phyloP scores from a whole-genome alignment of 2,329 filamentous ascomycete genomes.

The Apiospora kogelbergensis region DNA sequence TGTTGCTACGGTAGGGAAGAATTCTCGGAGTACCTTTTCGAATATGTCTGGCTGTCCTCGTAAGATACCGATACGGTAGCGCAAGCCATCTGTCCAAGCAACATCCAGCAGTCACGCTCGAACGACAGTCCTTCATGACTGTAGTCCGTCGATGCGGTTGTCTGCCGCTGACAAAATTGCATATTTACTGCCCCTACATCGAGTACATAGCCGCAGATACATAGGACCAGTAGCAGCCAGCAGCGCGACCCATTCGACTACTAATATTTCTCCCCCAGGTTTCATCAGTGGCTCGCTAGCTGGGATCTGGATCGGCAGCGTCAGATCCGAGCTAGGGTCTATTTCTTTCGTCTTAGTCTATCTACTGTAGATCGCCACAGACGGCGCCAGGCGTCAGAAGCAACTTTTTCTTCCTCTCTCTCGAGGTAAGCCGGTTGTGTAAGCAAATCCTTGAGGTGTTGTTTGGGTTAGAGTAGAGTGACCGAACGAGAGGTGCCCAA shows the following conservation, averaged over 20 bases:
- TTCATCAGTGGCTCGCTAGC: slow-evolving; percentile 1
- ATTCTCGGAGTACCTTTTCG: too few relatives aligned
- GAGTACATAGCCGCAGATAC: too few relatives aligned
- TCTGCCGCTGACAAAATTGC: not conserved
- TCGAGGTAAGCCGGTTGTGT: too few relatives aligned
- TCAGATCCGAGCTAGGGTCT: slow-evolving; percentile 1
- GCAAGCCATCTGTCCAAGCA: not conserved
- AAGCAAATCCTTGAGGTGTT: not conserved
- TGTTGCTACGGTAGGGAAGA: not conserved
- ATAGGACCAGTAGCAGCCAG: not conserved
- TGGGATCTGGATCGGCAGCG: not conserved
- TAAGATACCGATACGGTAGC: not conserved
- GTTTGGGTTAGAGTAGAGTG: not conserved
- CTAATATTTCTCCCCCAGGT: not conserved
- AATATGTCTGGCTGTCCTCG: not conserved
- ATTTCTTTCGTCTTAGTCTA: not conserved
- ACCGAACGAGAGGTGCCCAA: not conserved
- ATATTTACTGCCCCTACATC: not conserved
- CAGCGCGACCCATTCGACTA: not conserved
- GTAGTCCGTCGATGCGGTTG: not conserved
- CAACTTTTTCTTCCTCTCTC: not conserved
- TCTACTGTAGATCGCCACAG: not conserved
- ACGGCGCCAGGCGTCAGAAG: not conserved
- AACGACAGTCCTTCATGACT: not conserved
- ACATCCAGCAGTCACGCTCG: too few relatives aligned